Evolutionary conservation across 2,329 filamentous ascomycete genomes (phyloP).

Genomic region (Plectosphaerella cucumerina): DNA sequence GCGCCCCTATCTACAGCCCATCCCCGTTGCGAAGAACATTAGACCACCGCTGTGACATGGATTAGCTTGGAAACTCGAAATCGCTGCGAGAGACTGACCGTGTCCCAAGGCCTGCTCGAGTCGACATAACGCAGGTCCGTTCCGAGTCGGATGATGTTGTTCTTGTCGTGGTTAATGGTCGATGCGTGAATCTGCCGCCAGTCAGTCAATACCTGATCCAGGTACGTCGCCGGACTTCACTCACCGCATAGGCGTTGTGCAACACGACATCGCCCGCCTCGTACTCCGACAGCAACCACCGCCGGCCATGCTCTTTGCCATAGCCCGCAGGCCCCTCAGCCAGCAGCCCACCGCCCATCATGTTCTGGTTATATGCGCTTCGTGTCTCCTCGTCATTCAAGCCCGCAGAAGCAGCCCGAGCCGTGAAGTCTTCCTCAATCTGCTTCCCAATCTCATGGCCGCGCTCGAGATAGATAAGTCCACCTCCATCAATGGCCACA

Average conservation of each 20-base stretch:
- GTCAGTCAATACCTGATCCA: background rate
- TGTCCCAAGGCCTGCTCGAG: conserved; percentile 16
- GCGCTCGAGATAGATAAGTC: conserved; percentile 55
- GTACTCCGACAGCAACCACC: conserved; percentile 32
- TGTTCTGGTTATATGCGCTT: conserved; percentile 53
- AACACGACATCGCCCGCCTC: conserved; percentile 36
- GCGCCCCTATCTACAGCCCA: background rate
- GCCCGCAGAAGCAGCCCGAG: conserved; percentile 34
- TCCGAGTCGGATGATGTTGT: conserved; percentile 48
- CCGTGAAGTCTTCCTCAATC: conserved; percentile 45
- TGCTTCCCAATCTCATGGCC: conserved; percentile 24
- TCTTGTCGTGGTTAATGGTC: conserved; percentile 48
- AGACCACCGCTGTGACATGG: background rate
- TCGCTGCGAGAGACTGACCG: background rate
- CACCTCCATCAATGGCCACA: conserved; percentile 48
- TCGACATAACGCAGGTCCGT: conserved; percentile 55
- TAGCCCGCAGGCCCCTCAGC: conserved; percentile 27
- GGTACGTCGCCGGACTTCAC: background rate
- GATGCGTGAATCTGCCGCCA: conserved; percentile 49
- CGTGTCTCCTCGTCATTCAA: conserved; percentile 47
- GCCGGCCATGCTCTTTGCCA: conserved; percentile 18
- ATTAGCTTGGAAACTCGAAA: no score
- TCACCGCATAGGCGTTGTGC: conserved; percentile 30
- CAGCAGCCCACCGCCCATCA: conserved; percentile 52
- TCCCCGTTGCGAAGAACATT: background rate